Evolutionary conservation across 2,329 filamentous ascomycete genomes (phyloP).

Genomic region (Thelonectria blattea): DNA sequence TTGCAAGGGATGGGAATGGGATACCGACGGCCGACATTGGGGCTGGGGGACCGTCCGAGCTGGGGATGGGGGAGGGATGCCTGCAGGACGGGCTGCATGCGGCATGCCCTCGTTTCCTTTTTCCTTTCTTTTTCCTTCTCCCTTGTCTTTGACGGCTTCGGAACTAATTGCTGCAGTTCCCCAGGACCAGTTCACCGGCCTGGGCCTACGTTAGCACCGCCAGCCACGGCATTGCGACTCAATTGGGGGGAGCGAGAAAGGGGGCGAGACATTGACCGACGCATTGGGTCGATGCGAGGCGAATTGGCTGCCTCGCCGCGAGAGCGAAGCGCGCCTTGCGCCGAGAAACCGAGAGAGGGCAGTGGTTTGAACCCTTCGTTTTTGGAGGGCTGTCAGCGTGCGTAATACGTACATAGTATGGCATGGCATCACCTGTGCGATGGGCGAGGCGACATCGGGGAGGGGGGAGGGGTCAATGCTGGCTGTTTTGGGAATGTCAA

Average conservation of each 20-base stretch:
- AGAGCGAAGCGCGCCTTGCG: conserved; percentile 15
- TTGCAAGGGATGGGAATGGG: conserved; percentile 6
- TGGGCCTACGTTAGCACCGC: not conserved
- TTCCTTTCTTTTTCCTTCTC: not conserved
- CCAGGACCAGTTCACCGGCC: conserved; percentile 11
- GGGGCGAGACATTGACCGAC: not conserved
- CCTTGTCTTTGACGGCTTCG: conserved; percentile 1
- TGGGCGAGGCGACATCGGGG: conserved; percentile 17
- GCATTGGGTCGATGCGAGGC: conserved; percentile 7
- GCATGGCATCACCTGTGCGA: conserved; percentile 17
- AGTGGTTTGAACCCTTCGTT: conserved; percentile 2
- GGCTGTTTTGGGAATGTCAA: conserved; percentile 9
- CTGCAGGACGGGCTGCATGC: conserved; percentile 23
- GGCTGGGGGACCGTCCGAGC: not conserved
- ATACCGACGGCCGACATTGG: conserved; percentile 6
- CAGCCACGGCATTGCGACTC: conserved; percentile 9
- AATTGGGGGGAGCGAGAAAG: conserved; percentile 5
- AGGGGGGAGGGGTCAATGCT: not conserved
- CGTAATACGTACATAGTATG: too few relatives aligned
- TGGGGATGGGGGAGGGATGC: conserved; percentile 14
- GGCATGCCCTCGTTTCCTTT: not conserved
- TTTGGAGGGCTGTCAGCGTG: conserved; percentile 2
- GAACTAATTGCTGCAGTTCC: conserved; percentile 17
- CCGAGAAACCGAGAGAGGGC: conserved; percentile 1
- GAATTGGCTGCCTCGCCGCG: conserved; percentile 1